A percentile compares a stretch with the other conserved stretches of the same genome.
These are phyloP conservation scores for Gyrodon lividus DNA, from an alignment of 768 basidiomycete species.

Conservation along the genomic window DNA sequence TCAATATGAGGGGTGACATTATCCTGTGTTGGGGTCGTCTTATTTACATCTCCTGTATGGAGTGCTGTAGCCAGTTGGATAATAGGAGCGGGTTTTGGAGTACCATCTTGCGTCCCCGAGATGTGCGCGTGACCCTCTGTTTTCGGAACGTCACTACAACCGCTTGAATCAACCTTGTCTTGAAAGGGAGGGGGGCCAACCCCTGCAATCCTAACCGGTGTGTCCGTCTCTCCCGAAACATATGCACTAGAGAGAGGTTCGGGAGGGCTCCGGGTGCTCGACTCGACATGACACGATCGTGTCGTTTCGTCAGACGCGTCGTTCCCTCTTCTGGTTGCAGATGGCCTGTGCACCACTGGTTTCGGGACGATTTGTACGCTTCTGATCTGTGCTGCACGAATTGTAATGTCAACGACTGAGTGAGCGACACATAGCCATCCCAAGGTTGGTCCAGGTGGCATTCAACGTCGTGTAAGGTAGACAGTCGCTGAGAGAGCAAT, in stretches of 20 bases:
- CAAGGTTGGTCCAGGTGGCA: slow-evolving; percentile 70
- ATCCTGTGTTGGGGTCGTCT: neutral
- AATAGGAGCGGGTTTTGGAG: neutral
- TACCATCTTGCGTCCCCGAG: neutral
- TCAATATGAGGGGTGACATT: neutral
- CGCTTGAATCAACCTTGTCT: neutral
- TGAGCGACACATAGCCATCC: slow-evolving; percentile 71
- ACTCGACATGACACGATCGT: neutral
- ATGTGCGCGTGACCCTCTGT: neutral
- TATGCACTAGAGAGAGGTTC: neutral
- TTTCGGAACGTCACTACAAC: too few relatives aligned
- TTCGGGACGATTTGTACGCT: slow-evolving; percentile 35
- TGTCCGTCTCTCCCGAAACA: neutral
- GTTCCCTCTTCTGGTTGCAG: neutral
- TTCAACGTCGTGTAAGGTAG: slow-evolving; percentile 21
- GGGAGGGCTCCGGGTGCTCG: neutral
- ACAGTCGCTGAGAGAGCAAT: too few relatives aligned
- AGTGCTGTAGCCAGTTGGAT: neutral
- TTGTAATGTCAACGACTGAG: slow-evolving; percentile 57
- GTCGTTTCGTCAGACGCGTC: neutral
- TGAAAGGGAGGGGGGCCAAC: neutral
- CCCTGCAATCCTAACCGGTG: neutral
- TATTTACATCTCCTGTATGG: neutral
- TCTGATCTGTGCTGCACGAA: slow-evolving; percentile 61
- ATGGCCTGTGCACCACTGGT: neutral